These are phyloP conservation scores for Pestalotiopsis sp. DNA, from an alignment of 2,329 filamentous ascomycete species.

Conservation along the genomic window DNA sequence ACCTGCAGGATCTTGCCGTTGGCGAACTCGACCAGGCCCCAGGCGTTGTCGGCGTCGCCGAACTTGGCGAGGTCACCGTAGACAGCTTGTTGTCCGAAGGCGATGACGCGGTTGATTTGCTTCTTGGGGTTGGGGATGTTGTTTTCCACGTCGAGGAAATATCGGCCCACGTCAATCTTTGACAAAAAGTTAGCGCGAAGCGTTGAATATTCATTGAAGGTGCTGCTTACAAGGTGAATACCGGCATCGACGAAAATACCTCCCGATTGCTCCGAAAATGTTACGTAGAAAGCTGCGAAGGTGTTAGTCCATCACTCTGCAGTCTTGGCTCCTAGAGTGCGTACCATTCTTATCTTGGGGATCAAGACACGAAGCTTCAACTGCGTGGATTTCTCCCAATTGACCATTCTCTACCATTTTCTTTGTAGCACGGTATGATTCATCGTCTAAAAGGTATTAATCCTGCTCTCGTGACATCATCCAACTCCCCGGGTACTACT, in stretches of 20 bases:
- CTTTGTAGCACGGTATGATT: slow-evolving; percentile 10
- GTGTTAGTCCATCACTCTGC: background rate
- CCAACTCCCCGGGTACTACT: background rate
- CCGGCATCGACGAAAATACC: slow-evolving; percentile 8
- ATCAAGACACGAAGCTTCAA: slow-evolving; percentile 4
- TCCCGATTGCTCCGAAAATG: slow-evolving; percentile 3
- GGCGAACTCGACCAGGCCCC: slow-evolving; percentile 9
- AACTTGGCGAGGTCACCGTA: slow-evolving; percentile 9
- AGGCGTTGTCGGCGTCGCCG: slow-evolving; percentile 10
- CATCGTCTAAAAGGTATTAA: background rate
- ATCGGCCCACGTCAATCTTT: slow-evolving; percentile 2
- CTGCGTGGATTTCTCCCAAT: slow-evolving; percentile 5
- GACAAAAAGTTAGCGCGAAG: background rate
- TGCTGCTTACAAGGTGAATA: background rate
- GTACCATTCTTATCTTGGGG: slow-evolving; percentile 8
- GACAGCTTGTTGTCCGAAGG: slow-evolving; percentile 7
- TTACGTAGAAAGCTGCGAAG: background rate
- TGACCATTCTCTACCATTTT: slow-evolving; percentile 3
- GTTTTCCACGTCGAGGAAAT: slow-evolving; percentile 8
- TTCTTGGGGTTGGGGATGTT: slow-evolving; percentile 11
- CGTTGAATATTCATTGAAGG: background rate
- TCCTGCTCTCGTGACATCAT: background rate
- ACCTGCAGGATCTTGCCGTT: slow-evolving; percentile 6
- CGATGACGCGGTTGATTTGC: slow-evolving; percentile 9
- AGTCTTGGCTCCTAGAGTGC: too few species aligned